phyloP scores from a whole-genome alignment of 2,329 filamentous ascomycete genomes.

The Simplicillium sp. region DNA sequence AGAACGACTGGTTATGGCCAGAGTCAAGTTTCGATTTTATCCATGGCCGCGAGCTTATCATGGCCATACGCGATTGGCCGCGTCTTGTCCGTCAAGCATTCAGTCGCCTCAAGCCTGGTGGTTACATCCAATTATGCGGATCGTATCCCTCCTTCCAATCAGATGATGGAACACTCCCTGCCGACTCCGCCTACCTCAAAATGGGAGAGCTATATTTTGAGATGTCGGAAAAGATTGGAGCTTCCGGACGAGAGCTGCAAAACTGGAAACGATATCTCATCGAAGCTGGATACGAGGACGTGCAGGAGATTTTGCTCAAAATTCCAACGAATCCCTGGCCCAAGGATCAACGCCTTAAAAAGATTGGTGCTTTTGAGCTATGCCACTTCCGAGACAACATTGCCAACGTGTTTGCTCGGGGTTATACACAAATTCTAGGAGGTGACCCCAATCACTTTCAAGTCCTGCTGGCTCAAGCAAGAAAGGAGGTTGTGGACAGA shows the following conservation, averaged over 20 bases:
- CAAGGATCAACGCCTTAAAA: constrained; percentile 16
- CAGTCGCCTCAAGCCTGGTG: constrained; percentile 43
- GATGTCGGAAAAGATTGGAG: constrained; percentile 12
- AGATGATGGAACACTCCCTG: constrained; percentile 16
- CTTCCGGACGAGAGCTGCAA: constrained; percentile 12
- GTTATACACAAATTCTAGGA: constrained; percentile 12
- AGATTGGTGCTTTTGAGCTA: constrained; percentile 16
- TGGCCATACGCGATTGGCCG: constrained; percentile 44
- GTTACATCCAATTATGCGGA: constrained; percentile 18
- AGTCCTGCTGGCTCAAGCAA: constrained; percentile 11
- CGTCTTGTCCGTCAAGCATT: constrained; percentile 38
- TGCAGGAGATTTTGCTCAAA: constrained; percentile 17
- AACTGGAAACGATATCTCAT: constrained; percentile 15
- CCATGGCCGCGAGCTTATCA: constrained; percentile 45
- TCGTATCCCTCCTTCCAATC: constrained; percentile 12
- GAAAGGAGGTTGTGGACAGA: constrained; percentile 11
- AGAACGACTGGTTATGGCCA: constrained; percentile 20
- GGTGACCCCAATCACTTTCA: constrained; percentile 14
- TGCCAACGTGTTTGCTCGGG: constrained; percentile 12
- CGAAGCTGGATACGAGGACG: constrained; percentile 19
- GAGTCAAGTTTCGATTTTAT: constrained; percentile 47
- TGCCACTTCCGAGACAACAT: constrained; percentile 14
- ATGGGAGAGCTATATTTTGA: constrained; percentile 13
- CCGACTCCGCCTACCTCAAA: constrained; percentile 12
- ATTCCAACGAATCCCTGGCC: constrained; percentile 21